Base-by-base conservation (phyloP, 768 basidiomycete genomes). In the Rhizopogon vulgaris region DNA sequence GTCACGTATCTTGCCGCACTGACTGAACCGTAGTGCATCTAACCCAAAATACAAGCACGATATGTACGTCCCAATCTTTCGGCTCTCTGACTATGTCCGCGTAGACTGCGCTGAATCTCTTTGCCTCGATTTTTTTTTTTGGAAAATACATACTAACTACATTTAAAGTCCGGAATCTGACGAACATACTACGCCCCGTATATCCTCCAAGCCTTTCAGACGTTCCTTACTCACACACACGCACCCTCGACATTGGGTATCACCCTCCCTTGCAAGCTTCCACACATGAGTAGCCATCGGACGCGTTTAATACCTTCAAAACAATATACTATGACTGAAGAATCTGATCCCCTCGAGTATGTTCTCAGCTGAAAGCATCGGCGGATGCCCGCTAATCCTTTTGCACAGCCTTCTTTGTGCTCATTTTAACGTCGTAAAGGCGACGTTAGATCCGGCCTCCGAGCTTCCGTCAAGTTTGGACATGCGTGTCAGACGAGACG, bases 401-500 rank as follows among this genome's bases (percentile, higher is more conserved):
- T 39, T 5, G 17, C 46, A 22, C 38, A 72, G 71, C 38, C 49
- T 61, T 14, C 57, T 72, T 37, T 73, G 61, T 52, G 58, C 57
- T 55, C 62, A 57, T 38, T 62, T 71, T 56, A 71, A 73, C 39
- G 71, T 73, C 25, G 62, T 59, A 27, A 64, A 61, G 50, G 53
- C 53, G 37, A 48, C 55, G 6, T 53, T 67, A 32, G 34, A 52
- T 4, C 58, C 65, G 2, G 62, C 65, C 8, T 49, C 59, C 52
- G 46, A 58, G 11, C 58, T 78, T 3, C 79, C 77, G 3, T 52
- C 69, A 10, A 73, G 73, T 1, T 69, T 82, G 52, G 73, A 78
- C 55, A 73, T 83, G 67, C 71, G 69, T 22, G 68, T 80, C 48
- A 55, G 72, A 10, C 74, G 69, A 51, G 70, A 76, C 45, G 71